Evolutionary conservation across 2,329 filamentous ascomycete genomes (phyloP), one percentile per base, ranked within the genome.

Genomic region (Westerdykella ornata): DNA sequence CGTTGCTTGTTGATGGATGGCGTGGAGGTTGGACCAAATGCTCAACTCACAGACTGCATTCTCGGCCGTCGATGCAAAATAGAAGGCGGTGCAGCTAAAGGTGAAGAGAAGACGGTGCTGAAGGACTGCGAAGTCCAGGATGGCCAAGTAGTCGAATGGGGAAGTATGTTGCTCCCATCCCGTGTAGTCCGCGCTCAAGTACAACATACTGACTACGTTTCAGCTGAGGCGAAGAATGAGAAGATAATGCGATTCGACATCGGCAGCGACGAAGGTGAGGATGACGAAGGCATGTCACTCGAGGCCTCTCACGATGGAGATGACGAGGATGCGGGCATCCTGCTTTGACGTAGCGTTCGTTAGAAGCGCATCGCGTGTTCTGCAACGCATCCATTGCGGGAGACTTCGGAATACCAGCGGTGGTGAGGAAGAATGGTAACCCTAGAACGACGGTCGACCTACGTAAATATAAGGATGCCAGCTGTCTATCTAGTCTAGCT

Each of bases 91-190:
- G 82, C 76, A 5, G 77, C 60, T 1, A 69, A 65, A 33, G 53
- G 68, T 39, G 52, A 62, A 28, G 62, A 67, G 16, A 63, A 59
- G 57, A 73, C 70, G 2, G 60, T 81, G n/a, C 68, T 97, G 52
- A 88, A 83, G 39, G 86, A 95, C 46, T 96, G 89, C 56, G 88
- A 97, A 67, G 83, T 97, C 4, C 88, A 95, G 63, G 87, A 95
- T 65, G 75, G 74, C 2, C 90, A 90, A 60, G 74, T 90, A 7
- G 76, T 95, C 1, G 82, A 89, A 35, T 89, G 94, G 57, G 78
- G 85, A n/a, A 84, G 62, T 56, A 56, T 63, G 60, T 61, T 35
- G 30, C 16, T 26, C n/a, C 35, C 38, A 26, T 5, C 15, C 12
- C 37, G 32, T 35, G 18, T 32, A 17, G 13, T 13, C 14, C n/a